Conservation (phyloP, 345 rosid genomes). For the Rhodomyrtus tomentosa region DNA sequence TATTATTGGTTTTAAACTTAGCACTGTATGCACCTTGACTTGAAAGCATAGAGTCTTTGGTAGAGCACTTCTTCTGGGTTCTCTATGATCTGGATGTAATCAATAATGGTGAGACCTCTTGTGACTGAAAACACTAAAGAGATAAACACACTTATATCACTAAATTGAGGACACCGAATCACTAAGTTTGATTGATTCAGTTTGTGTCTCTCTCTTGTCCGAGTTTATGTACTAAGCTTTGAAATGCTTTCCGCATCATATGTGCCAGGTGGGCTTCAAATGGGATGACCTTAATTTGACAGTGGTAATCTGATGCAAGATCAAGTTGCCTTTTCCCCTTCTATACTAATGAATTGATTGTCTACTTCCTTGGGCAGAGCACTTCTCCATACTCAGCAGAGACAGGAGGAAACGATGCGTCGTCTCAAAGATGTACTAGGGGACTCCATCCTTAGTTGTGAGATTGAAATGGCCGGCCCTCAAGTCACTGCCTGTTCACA, state of each 20-base stretch:
- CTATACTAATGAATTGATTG: neutral
- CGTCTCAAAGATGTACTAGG: constrained; percentile 31
- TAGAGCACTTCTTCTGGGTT: neutral
- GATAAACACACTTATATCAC: neutral
- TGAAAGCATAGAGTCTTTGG: neutral
- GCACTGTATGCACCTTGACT: neutral
- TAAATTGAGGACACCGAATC: neutral
- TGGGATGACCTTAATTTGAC: neutral
- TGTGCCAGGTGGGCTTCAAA: neutral
- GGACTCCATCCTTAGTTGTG: constrained; percentile 42
- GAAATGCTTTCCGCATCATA: neutral
- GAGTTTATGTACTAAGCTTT: neutral
- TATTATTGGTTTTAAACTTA: neutral
- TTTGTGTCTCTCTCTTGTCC: neutral
- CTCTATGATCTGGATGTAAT: neutral
- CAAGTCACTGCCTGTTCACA: constrained; percentile 50
- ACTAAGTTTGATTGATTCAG: neutral
- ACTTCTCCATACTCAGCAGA: constrained; percentile 31
- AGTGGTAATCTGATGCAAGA: neutral
- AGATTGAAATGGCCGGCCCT: constrained; percentile 44
- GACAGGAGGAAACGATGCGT: constrained; percentile 33
- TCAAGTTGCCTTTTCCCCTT: neutral
- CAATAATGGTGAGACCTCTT: neutral
- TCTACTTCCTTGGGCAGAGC: constrained; percentile 16
- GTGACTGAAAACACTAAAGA: neutral